Evolutionary conservation across 1,284 basidiomycete genomes (phyloP), one percentile per base, ranked within the genome.

Genomic region (Ustilago esculenta): DNA sequence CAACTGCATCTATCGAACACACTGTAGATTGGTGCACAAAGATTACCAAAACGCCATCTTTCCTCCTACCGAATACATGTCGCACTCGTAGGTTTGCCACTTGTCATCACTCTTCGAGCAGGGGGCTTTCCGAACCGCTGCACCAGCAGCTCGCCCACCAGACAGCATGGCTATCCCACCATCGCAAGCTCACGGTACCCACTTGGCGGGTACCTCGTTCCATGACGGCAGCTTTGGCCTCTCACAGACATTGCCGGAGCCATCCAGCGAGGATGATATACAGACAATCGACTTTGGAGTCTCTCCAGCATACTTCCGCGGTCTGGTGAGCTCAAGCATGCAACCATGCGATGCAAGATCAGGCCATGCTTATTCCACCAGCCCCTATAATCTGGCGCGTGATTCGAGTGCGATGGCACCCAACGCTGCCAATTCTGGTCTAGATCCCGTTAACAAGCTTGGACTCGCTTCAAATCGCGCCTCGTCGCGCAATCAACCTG

Each of bases 381-480:
- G 46, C 9, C n/a, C 24, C 4, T 30, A 42, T 25, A 24, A 14
- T 29, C n/a, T n/a, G 25, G 14, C 3, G 30, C 40, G 27, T 27
- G 24, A 18, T 12, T 4, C 41, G n/a, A 21, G 15, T n/a, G 8
- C 35, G 4, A 43, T 21, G 23, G 37, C 47, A 6, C 33, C 58
- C 9, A 42, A 37, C 10, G 20, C 46, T 9, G 41, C 50, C 12
- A 21, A 58, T 0, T 65, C 61, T 12, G 54, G 55, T 1, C n/a
- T 45, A 5, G 61, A 65, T 44, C 61, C 61, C 5, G 52, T 65
- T 45, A 65, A 55, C 42, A 54, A 57, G 25, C 54, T 65, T 10
- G 55, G 54, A 4, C 49, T 57, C 30, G 32, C 54, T 7, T 57
- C 54, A 1, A 45, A 43, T 21, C 55, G 50, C 32, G 15, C 45